Conservation (phyloP, 371 early-diverging fungal species). For the Circinella umbellata region DNA sequence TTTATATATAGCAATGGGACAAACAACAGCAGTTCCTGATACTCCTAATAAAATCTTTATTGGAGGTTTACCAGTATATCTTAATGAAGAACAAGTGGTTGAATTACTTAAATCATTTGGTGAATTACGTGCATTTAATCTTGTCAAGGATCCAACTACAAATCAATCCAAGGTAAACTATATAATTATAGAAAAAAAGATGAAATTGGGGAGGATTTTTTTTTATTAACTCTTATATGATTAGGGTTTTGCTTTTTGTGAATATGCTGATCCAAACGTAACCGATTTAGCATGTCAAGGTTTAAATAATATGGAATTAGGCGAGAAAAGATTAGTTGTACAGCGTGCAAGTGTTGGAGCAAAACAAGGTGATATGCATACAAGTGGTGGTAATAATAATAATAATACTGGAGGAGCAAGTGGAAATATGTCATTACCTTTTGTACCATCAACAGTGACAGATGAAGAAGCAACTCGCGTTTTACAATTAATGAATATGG, state of each 20-base stretch:
- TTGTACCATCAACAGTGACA: conserved; percentile 33
- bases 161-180: conserved; percentile 78
- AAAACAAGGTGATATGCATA: conserved; percentile 34
- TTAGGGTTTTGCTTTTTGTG: conserved; percentile 96
- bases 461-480: conserved; percentile 76
- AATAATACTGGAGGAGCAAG: background rate
- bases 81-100: conserved; percentile 93
- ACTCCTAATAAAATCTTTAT: conserved; percentile 94
- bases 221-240: background rate
- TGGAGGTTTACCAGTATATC: conserved; percentile 89
- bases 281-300: conserved; percentile 95
- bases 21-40: conserved; percentile 76
- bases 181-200: background rate
- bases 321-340: conserved; percentile 93
- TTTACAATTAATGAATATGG: conserved; percentile 95
- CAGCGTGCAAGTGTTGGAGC: conserved; percentile 93
- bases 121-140: conserved; percentile 86
- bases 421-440: conserved; percentile 3
- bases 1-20: too few relatives aligned
- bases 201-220: too few relatives aligned
- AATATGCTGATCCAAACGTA: conserved; percentile 86
- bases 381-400: background rate
- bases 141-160: conserved; percentile 86
- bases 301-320: conserved; percentile 94
- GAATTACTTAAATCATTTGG: conserved; percentile 95